Percentiles rank a stretch among this genome's conserved stretches.
Conservation (phyloP, 2,329 filamentous ascomycete species). For the Cladobotryum mycophilum region DNA sequence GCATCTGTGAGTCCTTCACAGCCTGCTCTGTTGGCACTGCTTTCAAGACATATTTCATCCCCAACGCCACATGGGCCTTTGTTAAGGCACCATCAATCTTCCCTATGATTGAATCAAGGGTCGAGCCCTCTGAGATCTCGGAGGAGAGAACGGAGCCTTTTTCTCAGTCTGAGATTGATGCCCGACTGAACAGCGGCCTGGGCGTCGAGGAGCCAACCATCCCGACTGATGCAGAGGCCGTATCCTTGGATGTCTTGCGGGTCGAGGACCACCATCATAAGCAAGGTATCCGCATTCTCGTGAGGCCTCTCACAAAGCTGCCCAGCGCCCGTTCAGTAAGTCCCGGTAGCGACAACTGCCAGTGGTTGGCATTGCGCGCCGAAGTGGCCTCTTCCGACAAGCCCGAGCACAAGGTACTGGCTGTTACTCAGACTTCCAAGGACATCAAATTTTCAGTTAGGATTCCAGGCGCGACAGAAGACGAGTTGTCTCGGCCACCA, state of each 20-base stretch:
- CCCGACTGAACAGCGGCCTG: constrained; percentile 38
- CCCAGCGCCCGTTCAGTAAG: constrained; percentile 48
- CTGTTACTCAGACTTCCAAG: constrained; percentile 53
- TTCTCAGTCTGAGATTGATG: constrained; percentile 49
- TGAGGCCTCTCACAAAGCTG: constrained; percentile 47
- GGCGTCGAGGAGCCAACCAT: constrained; percentile 38
- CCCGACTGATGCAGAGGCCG: constrained; percentile 33
- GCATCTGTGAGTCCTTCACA: neutral
- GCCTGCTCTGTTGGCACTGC: constrained; percentile 5
- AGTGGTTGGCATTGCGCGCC: constrained; percentile 50
- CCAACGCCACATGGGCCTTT: constrained; percentile 20
- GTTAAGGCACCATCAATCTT: constrained; percentile 10
- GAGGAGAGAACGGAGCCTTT: constrained; percentile 54
- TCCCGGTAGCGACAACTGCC: constrained; percentile 50
- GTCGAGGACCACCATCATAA: constrained; percentile 47
- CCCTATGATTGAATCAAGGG: constrained; percentile 42
- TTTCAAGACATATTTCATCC: constrained; percentile 2
- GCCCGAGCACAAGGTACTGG: constrained; percentile 51
- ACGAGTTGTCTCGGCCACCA: constrained; percentile 38
- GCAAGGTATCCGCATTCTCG: constrained; percentile 51
- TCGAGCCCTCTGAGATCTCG: constrained; percentile 31
- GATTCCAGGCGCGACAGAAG: constrained; percentile 43
- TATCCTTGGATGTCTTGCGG: constrained; percentile 49
- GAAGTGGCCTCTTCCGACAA: constrained; percentile 47
- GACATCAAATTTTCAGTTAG: constrained; percentile 56